Conservation (phyloP, 1,284 basidiomycete genomes). For the Mycena sp. region DNA sequence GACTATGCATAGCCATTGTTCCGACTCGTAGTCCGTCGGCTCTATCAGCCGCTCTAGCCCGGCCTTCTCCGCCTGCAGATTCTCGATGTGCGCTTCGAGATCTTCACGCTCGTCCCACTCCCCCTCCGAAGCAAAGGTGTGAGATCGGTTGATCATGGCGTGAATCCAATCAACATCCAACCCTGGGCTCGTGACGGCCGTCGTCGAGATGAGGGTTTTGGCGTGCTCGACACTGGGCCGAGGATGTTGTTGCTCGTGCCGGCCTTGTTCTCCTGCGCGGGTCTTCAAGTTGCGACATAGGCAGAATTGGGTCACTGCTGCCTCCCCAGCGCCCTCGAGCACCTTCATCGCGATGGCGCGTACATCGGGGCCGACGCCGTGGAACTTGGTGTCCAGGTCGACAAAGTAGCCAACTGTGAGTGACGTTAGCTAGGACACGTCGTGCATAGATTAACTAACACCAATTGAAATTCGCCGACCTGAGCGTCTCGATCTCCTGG, state of each 20-base stretch:
- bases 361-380: not conserved
- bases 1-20: too few relatives aligned
- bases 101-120: not conserved
- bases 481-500: not conserved
- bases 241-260: not conserved
- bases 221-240: not conserved
- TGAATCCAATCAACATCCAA: not conserved
- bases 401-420: not conserved
- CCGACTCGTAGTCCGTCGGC: too few relatives aligned
- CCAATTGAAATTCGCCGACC: not conserved
- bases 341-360: not conserved
- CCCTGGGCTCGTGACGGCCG: not conserved
- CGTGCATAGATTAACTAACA: not conserved
- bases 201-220: not conserved
- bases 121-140: not conserved
- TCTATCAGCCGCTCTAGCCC: not conserved
- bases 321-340: not conserved
- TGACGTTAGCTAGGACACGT: slow-evolving; percentile 1
- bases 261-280: not conserved
- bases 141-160: not conserved
- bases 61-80: not conserved
- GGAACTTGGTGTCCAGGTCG: not conserved
- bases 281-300: too few relatives aligned
- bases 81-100: not conserved
- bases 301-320: not conserved